Percentiles rank a stretch among this genome's conserved stretches.
These are phyloP conservation scores for Colletotrichum orchidophilum DNA, from an alignment of 2,329 filamentous ascomycete genomes.

Conservation along the genomic window DNA sequence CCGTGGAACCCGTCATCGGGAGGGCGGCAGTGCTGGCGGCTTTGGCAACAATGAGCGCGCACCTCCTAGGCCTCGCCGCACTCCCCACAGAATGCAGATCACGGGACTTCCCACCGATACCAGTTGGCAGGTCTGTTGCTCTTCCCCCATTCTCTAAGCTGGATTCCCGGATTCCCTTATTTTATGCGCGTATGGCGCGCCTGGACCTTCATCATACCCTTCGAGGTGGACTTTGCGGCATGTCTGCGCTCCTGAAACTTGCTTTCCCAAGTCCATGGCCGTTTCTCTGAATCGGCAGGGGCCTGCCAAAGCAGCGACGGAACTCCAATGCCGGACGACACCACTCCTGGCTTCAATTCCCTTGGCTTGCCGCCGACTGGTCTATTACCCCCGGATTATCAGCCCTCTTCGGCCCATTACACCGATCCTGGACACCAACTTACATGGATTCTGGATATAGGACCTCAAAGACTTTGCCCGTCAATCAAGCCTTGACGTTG, in stretches of 20 bases:
- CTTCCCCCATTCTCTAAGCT: constrained; percentile 67
- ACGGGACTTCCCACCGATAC: constrained; percentile 97
- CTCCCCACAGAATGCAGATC: constrained; percentile 96
- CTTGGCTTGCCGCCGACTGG: constrained; percentile 8
- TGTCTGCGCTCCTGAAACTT: constrained; percentile 23
- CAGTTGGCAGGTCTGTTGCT: constrained; percentile 98
- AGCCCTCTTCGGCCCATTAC: constrained; percentile 25
- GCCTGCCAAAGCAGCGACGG: constrained; percentile 22
- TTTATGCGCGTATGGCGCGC: constrained; percentile 32
- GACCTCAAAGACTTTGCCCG: constrained; percentile 99
- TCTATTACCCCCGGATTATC: constrained; percentile 20
- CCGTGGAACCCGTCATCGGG: constrained; percentile 76
- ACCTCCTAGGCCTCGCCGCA: constrained; percentile 85
- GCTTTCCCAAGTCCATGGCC: constrained; percentile 24
- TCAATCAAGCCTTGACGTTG: constrained; percentile 94
- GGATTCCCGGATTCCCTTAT: constrained; percentile 49
- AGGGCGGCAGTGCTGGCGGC: constrained; percentile 47
- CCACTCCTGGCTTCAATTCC: not conserved
- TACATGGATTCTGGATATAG: constrained; percentile 86
- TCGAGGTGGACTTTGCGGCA: constrained; percentile 16
- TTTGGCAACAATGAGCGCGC: constrained; percentile 61
- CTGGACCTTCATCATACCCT: constrained; percentile 9
- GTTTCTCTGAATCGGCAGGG: constrained; percentile 31
- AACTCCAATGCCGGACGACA: constrained; percentile 28
- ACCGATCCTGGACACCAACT: constrained; percentile 61